Conservation (phyloP, 1,284 basidiomycete species). For the Ganoderma sp. region DNA sequence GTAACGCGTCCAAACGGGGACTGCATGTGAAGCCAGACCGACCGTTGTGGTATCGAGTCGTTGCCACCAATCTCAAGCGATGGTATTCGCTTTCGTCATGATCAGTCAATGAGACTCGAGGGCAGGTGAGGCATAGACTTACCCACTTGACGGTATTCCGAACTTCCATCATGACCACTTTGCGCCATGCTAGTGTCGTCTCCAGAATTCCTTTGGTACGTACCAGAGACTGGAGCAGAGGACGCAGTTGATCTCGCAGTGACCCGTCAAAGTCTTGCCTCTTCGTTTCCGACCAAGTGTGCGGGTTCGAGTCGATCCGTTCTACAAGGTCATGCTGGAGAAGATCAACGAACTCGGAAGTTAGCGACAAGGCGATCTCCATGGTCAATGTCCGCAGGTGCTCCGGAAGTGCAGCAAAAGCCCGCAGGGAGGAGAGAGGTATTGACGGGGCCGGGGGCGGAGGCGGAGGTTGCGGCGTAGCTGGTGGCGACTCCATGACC, state of each 20-base stretch:
- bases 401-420: slow-evolving; percentile 73
- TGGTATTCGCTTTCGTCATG: slow-evolving; percentile 56
- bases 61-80: slow-evolving; percentile 61
- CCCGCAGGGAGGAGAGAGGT: slow-evolving; percentile 67
- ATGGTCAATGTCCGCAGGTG: slow-evolving; percentile 69
- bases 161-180: slow-evolving; percentile 73
- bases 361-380: slow-evolving; percentile 80
- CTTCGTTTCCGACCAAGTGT: slow-evolving; percentile 32
- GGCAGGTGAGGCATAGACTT: slow-evolving; percentile 31
- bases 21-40: slow-evolving; percentile 7
- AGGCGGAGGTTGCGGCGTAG: slow-evolving; percentile 31
- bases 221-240: slow-evolving; percentile 76
- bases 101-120: slow-evolving; percentile 4
- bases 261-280: slow-evolving; percentile 43
- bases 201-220: slow-evolving; percentile 78
- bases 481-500: slow-evolving; percentile 43
- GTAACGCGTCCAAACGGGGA: neutral
- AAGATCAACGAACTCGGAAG: slow-evolving; percentile 75
- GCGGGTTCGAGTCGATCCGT: slow-evolving; percentile 46
- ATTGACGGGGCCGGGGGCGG: slow-evolving; percentile 41
- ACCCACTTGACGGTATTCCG: slow-evolving; percentile 66
- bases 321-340: slow-evolving; percentile 72
- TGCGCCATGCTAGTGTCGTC: slow-evolving; percentile 77
- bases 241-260: slow-evolving; percentile 67
- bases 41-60: slow-evolving; percentile 46